Percentiles rank a stretch among this genome's conserved stretches.
phyloP scores from a whole-genome alignment of 345 rosid genomes.

The Gossypium thurberi region DNA sequence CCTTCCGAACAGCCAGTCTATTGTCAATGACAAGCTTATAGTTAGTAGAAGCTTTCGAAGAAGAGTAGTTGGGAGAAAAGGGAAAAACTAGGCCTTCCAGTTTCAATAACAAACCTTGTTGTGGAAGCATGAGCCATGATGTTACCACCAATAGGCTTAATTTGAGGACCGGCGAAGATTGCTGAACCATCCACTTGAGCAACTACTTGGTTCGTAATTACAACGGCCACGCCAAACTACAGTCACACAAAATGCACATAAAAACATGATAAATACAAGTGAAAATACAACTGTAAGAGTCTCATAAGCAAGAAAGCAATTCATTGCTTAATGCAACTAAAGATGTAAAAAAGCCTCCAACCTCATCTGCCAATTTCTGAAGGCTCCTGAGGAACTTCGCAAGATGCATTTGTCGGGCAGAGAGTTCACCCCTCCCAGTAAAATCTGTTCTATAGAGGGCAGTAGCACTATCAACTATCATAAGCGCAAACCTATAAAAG shows the following conservation, averaged over 20 bases:
- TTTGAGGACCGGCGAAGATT: conserved; percentile 88
- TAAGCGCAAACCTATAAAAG: conserved; percentile 68
- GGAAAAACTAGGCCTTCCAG: neutral
- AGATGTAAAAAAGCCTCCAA: conserved; percentile 12
- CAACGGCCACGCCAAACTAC: conserved; percentile 93
- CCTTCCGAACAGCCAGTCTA: conserved; percentile 87
- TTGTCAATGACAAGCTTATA: neutral
- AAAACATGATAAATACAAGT: neutral
- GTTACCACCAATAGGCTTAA: conserved; percentile 93
- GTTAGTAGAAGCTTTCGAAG: neutral
- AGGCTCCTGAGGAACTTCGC: conserved; percentile 95
- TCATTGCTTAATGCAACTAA: neutral
- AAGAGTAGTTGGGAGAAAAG: neutral
- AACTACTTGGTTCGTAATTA: conserved; percentile 92
- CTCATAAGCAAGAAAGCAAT: neutral
- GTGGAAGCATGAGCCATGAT: conserved; percentile 99
- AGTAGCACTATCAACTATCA: conserved; percentile 95
- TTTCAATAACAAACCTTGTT: conserved; percentile 49
- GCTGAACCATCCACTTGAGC: conserved; percentile 99
- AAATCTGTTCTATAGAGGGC: conserved; percentile 94
- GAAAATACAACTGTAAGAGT: neutral
- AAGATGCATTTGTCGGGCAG: conserved; percentile 98
- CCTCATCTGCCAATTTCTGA: conserved; percentile 98
- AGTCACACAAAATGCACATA: conserved; percentile 5
- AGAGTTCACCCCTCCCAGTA: conserved; percentile 91